Evolutionary conservation across 768 basidiomycete species (phyloP), one percentile per base, ranked within the genome.

Genomic region (Exidia glandulosa): DNA sequence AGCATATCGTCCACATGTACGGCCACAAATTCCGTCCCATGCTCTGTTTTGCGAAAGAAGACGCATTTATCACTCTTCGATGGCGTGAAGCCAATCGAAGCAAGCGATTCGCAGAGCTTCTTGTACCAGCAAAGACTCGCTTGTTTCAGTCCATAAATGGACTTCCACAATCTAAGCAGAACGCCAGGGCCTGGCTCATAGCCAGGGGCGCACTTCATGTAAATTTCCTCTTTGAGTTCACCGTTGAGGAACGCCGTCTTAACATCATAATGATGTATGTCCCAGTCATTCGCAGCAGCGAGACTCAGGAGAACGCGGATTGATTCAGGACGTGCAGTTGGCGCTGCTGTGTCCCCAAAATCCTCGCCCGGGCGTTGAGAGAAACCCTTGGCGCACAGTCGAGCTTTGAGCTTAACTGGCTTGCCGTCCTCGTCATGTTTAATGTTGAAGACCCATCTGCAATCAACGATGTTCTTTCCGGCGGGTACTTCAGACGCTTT

Each of bases 211-310:
- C 27, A 32, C 6, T 33, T 31, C 50, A 62, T 57, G 56, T 47
- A 62, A 7, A 60, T 36, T 13, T 56, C 52, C 31, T 61, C 57
- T 16, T 57, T 29, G 10, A 61, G 13, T 7, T 37, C 34, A 3
- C 54, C 60, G 48, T 61, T 14, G 9, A 61, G 45, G 57, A 41
- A 63, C 14, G 62, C 62, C 14, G 37, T 50, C 31, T 60, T 25
- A 23, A 63, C 59, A 50, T 63, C 59, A 16, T 54, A 12, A 25
- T 63, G 62, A 2, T 52, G 5, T 36, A 57, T 32, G 3, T 23
- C 56, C 31, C 25, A 36, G 50, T 29, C 56, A n/a, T n/a, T n/a
- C 2, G 14, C 13, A 3, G 62, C 62, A 29, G 56, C 54, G 2
- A 56, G 30, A n/a, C 59, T 45, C 16, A 45, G 41, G 14, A 45